Percentiles rank a stretch among this genome's conserved stretches.
Evolutionary conservation across 495 filamentous ascomycete species (phyloP).

Genomic region (Aspergillus incahuasiensis): DNA sequence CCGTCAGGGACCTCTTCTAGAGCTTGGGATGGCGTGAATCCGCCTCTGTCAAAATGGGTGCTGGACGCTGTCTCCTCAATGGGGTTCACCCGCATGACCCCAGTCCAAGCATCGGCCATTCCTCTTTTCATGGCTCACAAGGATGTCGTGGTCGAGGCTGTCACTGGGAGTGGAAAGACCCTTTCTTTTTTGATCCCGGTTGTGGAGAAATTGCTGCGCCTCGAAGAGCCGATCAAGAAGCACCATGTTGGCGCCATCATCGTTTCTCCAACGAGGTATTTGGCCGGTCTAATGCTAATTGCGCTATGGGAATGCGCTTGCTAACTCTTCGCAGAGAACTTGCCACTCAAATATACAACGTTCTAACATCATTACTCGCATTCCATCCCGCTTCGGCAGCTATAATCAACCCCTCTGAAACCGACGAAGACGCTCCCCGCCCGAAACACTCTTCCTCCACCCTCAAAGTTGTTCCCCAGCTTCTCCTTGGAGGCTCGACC

Average conservation of each 20-base stretch:
- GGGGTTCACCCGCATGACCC: conserved; percentile 86
- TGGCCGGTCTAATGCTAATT: neutral
- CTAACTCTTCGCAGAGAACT: conserved; percentile 59
- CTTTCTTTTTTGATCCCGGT: conserved; percentile 86
- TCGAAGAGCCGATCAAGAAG: conserved; percentile 73
- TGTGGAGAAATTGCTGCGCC: conserved; percentile 73
- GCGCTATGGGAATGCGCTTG: neutral
- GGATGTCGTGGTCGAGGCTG: conserved; percentile 94
- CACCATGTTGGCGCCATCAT: conserved; percentile 88
- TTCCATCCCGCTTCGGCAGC: conserved; percentile 79
- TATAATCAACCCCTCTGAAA: conserved; percentile 47
- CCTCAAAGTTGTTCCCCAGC: conserved; percentile 70
- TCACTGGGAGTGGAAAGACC: conserved; percentile 95
- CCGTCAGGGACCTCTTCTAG: conserved; percentile 41
- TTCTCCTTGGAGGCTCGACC: conserved; percentile 81
- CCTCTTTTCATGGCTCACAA: conserved; percentile 90
- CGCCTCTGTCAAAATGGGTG: conserved; percentile 83
- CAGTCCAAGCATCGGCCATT: conserved; percentile 90
- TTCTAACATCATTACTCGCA: conserved; percentile 68
- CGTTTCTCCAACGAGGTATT: conserved; percentile 75
- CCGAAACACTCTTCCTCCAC: conserved; percentile 44
- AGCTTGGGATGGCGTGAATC: conserved; percentile 76
- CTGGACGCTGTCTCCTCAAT: conserved; percentile 76
- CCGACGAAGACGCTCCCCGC: conserved; percentile 48
- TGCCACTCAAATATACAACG: conserved; percentile 81